phyloP scores from a whole-genome alignment of 2,329 filamentous ascomycete species.

The Pestalotiopsis fici region DNA sequence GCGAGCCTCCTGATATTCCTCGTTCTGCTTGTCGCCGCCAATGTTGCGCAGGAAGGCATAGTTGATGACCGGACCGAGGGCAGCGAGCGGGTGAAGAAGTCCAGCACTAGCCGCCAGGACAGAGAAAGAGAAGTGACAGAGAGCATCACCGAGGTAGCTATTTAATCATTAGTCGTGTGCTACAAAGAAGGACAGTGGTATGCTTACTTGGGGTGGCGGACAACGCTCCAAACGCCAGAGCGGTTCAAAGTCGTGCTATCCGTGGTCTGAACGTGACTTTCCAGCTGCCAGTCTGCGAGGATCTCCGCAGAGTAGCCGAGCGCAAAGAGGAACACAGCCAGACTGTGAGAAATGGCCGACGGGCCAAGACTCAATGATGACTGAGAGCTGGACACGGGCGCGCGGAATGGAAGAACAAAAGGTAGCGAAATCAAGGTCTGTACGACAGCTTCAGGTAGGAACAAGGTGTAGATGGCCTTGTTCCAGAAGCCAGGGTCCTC shows the following conservation, averaged over 20 bases:
- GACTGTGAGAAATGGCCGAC: conserved; percentile 29
- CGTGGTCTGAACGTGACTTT: conserved; percentile 44
- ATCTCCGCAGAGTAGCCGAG: conserved; percentile 55
- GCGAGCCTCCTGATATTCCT: conserved; percentile 49
- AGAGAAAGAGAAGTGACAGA: conserved; percentile 60
- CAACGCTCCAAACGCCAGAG: conserved; percentile 62
- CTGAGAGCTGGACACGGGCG: conserved; percentile 34
- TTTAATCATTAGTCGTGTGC: background rate
- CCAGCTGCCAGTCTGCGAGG: conserved; percentile 57
- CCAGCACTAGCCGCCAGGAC: conserved; percentile 55
- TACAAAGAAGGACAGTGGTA: background rate
- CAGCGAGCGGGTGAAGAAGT: conserved; percentile 52
- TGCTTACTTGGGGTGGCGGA: conserved; percentile 61
- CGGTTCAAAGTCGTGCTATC: conserved; percentile 42
- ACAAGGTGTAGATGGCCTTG: conserved; percentile 51
- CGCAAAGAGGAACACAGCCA: conserved; percentile 57
- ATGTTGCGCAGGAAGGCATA: conserved; percentile 58
- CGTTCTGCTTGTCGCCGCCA: conserved; percentile 57
- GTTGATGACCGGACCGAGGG: conserved; percentile 57
- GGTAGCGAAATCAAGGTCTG: conserved; percentile 58
- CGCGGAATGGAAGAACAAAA: conserved; percentile 56
- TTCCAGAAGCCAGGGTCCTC: conserved; percentile 56
- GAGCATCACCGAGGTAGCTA: conserved; percentile 61
- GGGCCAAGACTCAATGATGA: conserved; percentile 28
- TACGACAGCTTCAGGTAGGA: conserved; percentile 56